Evolutionary conservation across 1,284 basidiomycete species (phyloP), one percentile per base, ranked within the genome.

Genomic region (Ceratobasidium sp.): DNA sequence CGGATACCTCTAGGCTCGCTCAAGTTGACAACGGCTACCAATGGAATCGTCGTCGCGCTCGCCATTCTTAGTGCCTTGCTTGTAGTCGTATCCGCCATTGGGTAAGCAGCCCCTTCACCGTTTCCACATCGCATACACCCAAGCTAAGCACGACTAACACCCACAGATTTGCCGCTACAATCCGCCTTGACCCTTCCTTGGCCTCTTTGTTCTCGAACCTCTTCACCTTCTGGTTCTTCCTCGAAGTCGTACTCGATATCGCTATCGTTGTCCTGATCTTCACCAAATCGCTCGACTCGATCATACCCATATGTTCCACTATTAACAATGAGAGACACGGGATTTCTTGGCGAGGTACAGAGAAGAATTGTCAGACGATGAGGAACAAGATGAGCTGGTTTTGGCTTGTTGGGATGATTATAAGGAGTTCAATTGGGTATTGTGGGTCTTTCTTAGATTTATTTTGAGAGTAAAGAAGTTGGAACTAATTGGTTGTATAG

Each of bases 241-340:
- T 67, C 26, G 49, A 67, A 23, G 47, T 66, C 26, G 63, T 32
- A 18, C 18, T 66, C 23, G 63, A 66, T 21, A 66, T 66, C 16
- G 63, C 49, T 35, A 35, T 66, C 18, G 38, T 66, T n/a, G 63
- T 35, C 28, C 46, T 66, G 26, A 41, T 52, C 46, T 66, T 66
- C 21, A n/a, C 63, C 46, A 66, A 66, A 21, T 38, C 47, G 3
- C 47, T 66, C 47, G 63, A 66, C 32, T 41, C 30, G 11, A 30
- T 66, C 18, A 46, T 55, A 16, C 35, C 50, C 14, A 38, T 44
- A 23, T 67, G 64, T 23, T 21, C 44, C 21, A 35, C 18, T 26
- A 2, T 26, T 44, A n/a, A 7, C 21, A 28, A 35, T 4, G 4
- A 5, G 13, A 28, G 63, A 55, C n/a, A 35, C 7, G 54, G 43